phyloP scores from a whole-genome alignment of 2,329 filamentous ascomycete species.

The Microcyclospora pomicola region DNA sequence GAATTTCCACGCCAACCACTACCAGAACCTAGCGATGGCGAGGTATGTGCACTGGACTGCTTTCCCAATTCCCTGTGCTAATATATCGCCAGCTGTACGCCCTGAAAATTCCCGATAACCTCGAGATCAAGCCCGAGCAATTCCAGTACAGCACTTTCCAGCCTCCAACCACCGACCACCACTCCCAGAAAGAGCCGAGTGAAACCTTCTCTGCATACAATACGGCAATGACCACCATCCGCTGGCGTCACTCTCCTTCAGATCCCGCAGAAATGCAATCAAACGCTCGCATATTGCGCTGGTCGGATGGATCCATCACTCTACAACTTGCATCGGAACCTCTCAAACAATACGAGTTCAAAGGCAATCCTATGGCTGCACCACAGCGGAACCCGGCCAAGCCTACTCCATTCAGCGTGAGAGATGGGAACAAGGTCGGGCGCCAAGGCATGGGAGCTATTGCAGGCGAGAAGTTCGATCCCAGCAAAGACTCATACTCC shows the following conservation, averaged over 20 bases:
- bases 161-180: slow-evolving; percentile 46
- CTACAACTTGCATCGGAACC: slow-evolving; percentile 57
- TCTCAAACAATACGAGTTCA: slow-evolving; percentile 58
- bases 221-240: slow-evolving; percentile 52
- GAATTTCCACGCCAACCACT: slow-evolving; percentile 54
- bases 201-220: slow-evolving; percentile 45
- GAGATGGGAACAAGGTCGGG: slow-evolving; percentile 19
- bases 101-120: slow-evolving; percentile 57
- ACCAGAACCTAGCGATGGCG: slow-evolving; percentile 57
- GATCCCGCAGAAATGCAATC: slow-evolving; percentile 54
- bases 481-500: slow-evolving; percentile 58
- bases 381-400: slow-evolving; percentile 35
- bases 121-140: slow-evolving; percentile 53
- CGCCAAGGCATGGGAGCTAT: slow-evolving; percentile 11
- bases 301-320: slow-evolving; percentile 68
- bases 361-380: slow-evolving; percentile 56
- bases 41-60: slow-evolving; percentile 33
- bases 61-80: slow-evolving; percentile 1
- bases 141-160: slow-evolving; percentile 55
- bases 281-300: slow-evolving; percentile 60
- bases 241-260: slow-evolving; percentile 54
- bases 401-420: slow-evolving; percentile 32
- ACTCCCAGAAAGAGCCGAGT: slow-evolving; percentile 32
- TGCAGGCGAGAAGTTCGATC: slow-evolving; percentile 44
- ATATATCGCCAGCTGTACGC: slow-evolving; percentile 44